These are phyloP conservation scores for Lumnitzera littorea DNA, from an alignment of 345 rosid genomes.

Conservation along the genomic window DNA sequence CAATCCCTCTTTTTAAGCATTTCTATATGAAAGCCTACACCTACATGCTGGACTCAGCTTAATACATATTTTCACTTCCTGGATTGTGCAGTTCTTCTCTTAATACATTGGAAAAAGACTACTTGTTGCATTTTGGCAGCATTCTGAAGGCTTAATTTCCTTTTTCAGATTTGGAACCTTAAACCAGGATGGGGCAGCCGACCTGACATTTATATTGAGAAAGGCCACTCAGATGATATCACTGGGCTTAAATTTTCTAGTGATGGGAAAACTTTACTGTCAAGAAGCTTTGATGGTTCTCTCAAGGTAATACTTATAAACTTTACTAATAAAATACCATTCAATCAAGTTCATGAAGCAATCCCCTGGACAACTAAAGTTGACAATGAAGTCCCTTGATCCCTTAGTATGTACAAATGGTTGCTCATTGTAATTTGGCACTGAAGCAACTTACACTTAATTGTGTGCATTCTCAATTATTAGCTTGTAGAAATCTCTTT, in stretches of 20 bases:
- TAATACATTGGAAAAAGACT: no score
- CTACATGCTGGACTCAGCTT: neutral
- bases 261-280: slow-evolving; percentile 63
- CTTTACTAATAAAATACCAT: neutral
- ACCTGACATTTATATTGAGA: slow-evolving; percentile 73
- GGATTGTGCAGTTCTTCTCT: no score
- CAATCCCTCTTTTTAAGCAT: neutral
- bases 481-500: no score
- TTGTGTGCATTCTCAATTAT: no score
- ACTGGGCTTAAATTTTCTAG: slow-evolving; percentile 85
- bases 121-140: no score
- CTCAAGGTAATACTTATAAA: slow-evolving; percentile 48
- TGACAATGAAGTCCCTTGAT: no score
- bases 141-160: neutral
- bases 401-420: no score
- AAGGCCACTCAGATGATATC: slow-evolving; percentile 88
- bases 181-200: slow-evolving; percentile 99
- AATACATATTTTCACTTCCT: no score
- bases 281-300: slow-evolving; percentile 88
- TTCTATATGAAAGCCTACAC: slow-evolving; percentile 1
- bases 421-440: no score
- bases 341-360: neutral
- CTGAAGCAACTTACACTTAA: no score
- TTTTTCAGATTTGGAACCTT: slow-evolving; percentile 72
- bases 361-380: no score